Evolutionary conservation across 139 green algal species (phyloP).

Genomic region (Closterium sp.): DNA sequence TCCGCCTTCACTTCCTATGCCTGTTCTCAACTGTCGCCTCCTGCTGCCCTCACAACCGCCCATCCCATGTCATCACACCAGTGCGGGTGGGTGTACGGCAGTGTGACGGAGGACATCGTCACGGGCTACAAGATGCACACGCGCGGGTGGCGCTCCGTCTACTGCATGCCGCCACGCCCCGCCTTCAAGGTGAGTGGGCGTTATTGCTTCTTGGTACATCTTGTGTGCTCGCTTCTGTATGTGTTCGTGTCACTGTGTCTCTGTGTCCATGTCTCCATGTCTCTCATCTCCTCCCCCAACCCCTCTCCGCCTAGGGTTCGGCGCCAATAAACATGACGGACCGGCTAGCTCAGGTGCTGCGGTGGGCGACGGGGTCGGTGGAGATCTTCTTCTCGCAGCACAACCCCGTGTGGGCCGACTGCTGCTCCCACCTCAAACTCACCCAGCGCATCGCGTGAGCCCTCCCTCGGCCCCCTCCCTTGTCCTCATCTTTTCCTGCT

Average conservation of each 20-base stretch:
- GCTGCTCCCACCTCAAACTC: conserved; percentile 18
- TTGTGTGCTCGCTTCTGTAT: no score
- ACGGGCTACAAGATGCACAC: conserved; percentile 37
- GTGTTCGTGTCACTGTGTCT: no score
- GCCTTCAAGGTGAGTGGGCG: conserved; percentile 48
- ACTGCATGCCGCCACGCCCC: conserved; percentile 32
- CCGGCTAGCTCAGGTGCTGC: conserved; percentile 30
- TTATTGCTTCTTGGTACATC: no score
- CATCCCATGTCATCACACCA: not conserved
- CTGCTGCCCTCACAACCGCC: no score
- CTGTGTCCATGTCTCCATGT: no score
- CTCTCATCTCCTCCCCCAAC: not conserved
- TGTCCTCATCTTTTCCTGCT: no score
- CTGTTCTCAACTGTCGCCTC: no score
- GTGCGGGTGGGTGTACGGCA: conserved; percentile 41
- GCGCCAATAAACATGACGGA: conserved; percentile 45
- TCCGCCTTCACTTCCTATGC: no score
- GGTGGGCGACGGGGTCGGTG: conserved; percentile 38
- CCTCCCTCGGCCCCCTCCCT: no score
- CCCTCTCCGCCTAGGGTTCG: conserved; percentile 7
- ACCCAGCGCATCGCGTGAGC: conserved; percentile 28
- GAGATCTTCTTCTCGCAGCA: conserved; percentile 45
- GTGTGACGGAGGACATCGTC: conserved; percentile 42
- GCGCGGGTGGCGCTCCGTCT: conserved; percentile 31
- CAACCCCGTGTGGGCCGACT: conserved; percentile 31